Evolutionary conservation across 441 rosid genomes (phyloP).

Genomic region (Gossypium davidsonii): DNA sequence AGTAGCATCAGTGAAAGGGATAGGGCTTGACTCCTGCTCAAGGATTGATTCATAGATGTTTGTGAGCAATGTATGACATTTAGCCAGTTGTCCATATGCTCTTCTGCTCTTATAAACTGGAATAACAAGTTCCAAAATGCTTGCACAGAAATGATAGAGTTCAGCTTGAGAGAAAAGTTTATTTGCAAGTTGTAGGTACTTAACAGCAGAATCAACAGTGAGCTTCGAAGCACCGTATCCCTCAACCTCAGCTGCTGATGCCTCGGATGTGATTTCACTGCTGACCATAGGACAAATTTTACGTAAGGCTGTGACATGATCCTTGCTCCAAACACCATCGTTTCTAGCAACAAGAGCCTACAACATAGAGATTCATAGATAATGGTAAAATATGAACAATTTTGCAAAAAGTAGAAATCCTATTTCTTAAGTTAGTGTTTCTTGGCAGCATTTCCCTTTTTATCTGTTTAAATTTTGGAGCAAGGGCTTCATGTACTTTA

Average conservation of each 20-base stretch:
- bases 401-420: background rate
- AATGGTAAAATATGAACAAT: background rate
- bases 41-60: slow-evolving; percentile 85
- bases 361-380: slow-evolving; percentile 14
- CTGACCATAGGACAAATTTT: slow-evolving; percentile 97
- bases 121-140: slow-evolving; percentile 92
- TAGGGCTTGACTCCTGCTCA: slow-evolving; percentile 94
- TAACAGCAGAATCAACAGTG: slow-evolving; percentile 97
- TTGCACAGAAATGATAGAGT: slow-evolving; percentile 94
- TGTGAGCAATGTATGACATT: slow-evolving; percentile 86
- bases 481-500: slow-evolving; percentile 1
- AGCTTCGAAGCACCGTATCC: slow-evolving; percentile 99
- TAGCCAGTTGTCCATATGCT: slow-evolving; percentile 94
- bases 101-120: slow-evolving; percentile 96
- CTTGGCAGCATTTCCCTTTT: background rate
- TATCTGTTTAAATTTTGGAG: background rate
- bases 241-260: slow-evolving; percentile 98
- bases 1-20: slow-evolving; percentile 95
- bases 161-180: slow-evolving; percentile 97
- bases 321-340: slow-evolving; percentile 98
- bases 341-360: slow-evolving; percentile 97
- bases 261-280: slow-evolving; percentile 79
- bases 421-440: background rate
- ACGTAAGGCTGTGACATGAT: slow-evolving; percentile 73
- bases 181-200: slow-evolving; percentile 91